phyloP scores from a whole-genome alignment of 768 basidiomycete genomes.

The Suillus fuscotomentosus region DNA sequence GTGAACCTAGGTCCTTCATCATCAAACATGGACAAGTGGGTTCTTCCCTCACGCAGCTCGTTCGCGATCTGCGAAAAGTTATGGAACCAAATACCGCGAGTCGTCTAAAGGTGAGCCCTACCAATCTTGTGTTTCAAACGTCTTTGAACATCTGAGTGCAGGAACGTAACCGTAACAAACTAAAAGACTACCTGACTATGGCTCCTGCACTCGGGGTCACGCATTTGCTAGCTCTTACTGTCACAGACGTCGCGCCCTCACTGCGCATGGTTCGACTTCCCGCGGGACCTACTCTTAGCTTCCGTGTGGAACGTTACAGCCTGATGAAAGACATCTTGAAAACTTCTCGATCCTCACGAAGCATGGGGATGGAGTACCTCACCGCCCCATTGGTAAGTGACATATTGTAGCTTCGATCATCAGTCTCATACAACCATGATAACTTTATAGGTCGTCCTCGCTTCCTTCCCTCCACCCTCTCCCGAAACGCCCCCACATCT shows the following conservation, averaged over 20 bases:
- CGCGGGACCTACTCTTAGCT: constrained; percentile 90
- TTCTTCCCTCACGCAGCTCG: constrained; percentile 80
- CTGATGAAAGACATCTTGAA: constrained; percentile 81
- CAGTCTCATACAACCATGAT: not conserved
- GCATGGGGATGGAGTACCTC: constrained; percentile 86
- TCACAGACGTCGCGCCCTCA: constrained; percentile 83
- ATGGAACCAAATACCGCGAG: constrained; percentile 99
- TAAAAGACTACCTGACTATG: constrained; percentile 92
- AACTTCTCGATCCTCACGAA: constrained; percentile 62
- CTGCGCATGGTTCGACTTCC: constrained; percentile 85
- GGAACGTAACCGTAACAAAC: constrained; percentile 89
- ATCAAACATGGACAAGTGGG: constrained; percentile 97
- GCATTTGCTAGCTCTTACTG: constrained; percentile 88
- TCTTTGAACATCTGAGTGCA: constrained; percentile 31
- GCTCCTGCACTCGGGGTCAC: constrained; percentile 89
- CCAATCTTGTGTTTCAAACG: not conserved
- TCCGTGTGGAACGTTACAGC: constrained; percentile 90
- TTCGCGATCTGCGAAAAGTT: constrained; percentile 89
- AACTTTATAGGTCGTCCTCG: constrained; percentile 76
- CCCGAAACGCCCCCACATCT: constrained; percentile 81
- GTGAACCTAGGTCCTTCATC: constrained; percentile 87
- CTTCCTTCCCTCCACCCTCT: constrained; percentile 76
- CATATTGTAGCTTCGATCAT: not conserved
- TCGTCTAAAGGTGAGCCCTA: constrained; percentile 65
- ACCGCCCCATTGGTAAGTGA: constrained; percentile 82